Evolutionary conservation across 2,329 filamentous ascomycete species (phyloP).

Genomic region (Penicillium fuscoglaucum): DNA sequence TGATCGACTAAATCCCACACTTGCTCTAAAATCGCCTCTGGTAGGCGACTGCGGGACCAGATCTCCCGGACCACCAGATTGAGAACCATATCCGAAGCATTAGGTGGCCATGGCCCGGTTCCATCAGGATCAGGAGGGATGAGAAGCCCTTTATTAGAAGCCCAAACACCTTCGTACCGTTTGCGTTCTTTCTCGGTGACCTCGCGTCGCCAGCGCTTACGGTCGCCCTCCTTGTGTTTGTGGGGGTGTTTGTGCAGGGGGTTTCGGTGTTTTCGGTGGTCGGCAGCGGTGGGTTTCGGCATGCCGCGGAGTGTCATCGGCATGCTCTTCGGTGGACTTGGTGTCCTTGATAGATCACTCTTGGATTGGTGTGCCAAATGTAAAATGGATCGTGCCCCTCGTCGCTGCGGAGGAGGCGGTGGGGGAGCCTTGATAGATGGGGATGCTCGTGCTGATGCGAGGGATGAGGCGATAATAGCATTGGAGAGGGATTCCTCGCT

Average conservation of each 20-base stretch:
- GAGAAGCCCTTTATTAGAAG: slow-evolving; percentile 48
- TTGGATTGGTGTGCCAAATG: slow-evolving; percentile 34
- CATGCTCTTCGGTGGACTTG: slow-evolving; percentile 42
- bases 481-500: slow-evolving; percentile 45
- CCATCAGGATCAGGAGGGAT: slow-evolving; percentile 25
- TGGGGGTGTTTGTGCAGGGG: slow-evolving; percentile 48
- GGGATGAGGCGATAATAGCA: slow-evolving; percentile 50
- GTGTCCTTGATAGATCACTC: slow-evolving; percentile 31
- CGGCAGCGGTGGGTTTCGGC: slow-evolving; percentile 39
- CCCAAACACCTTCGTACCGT: slow-evolving; percentile 54
- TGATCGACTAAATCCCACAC: slow-evolving; percentile 50
- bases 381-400: slow-evolving; percentile 40
- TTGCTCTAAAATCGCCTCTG: slow-evolving; percentile 40
- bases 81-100: slow-evolving; percentile 42
- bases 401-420: slow-evolving; percentile 41
- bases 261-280: slow-evolving; percentile 34
- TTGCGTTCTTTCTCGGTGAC: slow-evolving; percentile 49
- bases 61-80: slow-evolving; percentile 52
- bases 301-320: slow-evolving; percentile 46
- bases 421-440: slow-evolving; percentile 41
- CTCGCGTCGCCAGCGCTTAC: slow-evolving; percentile 47
- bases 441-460: slow-evolving; percentile 45
- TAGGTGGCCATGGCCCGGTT: slow-evolving; percentile 23
- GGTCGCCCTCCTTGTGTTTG: slow-evolving; percentile 51
- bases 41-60: slow-evolving; percentile 50